These are phyloP conservation scores for Neoscytalidium dimidiatum DNA, from an alignment of 2,329 filamentous ascomycete species.

Conservation along the genomic window DNA sequence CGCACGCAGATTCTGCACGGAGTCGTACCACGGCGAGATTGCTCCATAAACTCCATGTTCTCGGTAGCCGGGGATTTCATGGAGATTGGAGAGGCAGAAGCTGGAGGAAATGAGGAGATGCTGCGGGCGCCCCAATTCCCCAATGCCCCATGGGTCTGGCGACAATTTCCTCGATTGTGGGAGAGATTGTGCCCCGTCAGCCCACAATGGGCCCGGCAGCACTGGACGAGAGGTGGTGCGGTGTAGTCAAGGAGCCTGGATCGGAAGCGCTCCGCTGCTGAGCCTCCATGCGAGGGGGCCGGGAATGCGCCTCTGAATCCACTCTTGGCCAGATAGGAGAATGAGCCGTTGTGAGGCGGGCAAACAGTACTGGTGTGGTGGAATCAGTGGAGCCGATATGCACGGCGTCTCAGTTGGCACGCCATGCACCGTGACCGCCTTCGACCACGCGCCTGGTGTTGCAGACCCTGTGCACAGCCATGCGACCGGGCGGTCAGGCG, in stretches of 20 bases:
- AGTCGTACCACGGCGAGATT: neutral
- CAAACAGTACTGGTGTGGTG: neutral
- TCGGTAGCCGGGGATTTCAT: constrained; percentile 7
- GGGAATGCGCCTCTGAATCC: neutral
- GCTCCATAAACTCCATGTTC: constrained; percentile 7
- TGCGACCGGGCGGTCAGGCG: constrained; percentile 5
- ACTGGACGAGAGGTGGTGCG: constrained; percentile 2
- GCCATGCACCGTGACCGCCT: neutral
- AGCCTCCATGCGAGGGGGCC: constrained; percentile 5
- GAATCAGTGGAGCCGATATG: neutral
- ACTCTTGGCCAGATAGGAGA: constrained; percentile 13
- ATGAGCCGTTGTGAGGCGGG: constrained; percentile 1
- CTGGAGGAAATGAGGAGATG: constrained; percentile 20
- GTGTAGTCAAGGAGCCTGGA: neutral
- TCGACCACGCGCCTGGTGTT: neutral
- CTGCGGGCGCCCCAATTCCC: constrained; percentile 5
- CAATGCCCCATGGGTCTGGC: constrained; percentile 14
- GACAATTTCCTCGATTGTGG: constrained; percentile 1
- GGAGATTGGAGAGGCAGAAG: constrained; percentile 17
- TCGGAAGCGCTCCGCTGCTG: neutral
- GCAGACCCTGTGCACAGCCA: neutral
- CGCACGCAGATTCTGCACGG: neutral
- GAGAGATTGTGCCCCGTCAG: constrained; percentile 13
- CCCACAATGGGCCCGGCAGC: constrained; percentile 19
- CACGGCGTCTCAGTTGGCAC: constrained; percentile 8